These are phyloP conservation scores for Piromyces finnis DNA, from an alignment of 192 early-diverging fungal genomes.

Conservation along the genomic window DNA sequence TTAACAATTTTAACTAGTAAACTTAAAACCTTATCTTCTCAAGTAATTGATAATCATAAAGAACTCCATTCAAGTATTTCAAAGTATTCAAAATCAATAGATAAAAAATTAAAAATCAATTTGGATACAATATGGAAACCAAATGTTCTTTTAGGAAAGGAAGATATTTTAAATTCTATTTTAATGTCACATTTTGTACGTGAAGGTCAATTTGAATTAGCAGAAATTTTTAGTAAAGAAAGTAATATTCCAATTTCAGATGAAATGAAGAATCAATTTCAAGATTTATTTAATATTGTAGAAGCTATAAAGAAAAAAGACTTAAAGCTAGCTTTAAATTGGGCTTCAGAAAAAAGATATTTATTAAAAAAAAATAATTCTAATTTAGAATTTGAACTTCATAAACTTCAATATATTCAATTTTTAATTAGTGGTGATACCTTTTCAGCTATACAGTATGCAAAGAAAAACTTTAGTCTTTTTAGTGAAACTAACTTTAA, in stretches of 20 bases:
- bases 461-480: conserved; percentile 41
- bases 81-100: conserved; percentile 7
- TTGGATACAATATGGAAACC: conserved; percentile 41
- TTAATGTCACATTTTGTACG: background rate
- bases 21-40: background rate
- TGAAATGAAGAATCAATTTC: conserved; percentile 42
- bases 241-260: conserved; percentile 11
- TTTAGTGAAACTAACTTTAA: conserved; percentile 42
- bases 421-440: conserved; percentile 23
- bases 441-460: conserved; percentile 55
- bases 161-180: background rate
- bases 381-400: conserved; percentile 75
- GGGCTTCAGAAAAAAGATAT: conserved; percentile 43
- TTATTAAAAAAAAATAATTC: conserved; percentile 34
- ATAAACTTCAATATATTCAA: conserved; percentile 59
- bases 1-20: background rate
- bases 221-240: conserved; percentile 36
- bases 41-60: conserved; percentile 3
- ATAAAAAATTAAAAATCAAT: conserved; percentile 49
- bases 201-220: conserved; percentile 69
- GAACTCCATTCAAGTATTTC: background rate
- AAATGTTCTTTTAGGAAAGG: conserved; percentile 1
- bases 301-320: conserved; percentile 19
- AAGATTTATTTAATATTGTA: conserved; percentile 64
- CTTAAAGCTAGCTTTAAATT: conserved; percentile 16